Conservation (phyloP, 805 yeast species). For the Candida odintsovae region DNA sequence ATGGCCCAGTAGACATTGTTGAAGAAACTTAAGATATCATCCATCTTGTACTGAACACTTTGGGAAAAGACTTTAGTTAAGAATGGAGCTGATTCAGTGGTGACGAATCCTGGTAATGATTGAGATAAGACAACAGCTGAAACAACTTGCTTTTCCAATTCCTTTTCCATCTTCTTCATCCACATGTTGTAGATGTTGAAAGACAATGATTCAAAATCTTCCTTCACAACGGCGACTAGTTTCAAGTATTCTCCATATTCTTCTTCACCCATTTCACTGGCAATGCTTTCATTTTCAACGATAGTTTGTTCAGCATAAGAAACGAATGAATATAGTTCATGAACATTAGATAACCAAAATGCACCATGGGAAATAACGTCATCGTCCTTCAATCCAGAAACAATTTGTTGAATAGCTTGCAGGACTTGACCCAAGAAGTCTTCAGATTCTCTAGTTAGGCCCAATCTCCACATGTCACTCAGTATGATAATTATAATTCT, state of each 20-base stretch:
- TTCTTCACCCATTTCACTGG: constrained; percentile 79
- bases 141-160: constrained; percentile 82
- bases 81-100: constrained; percentile 75
- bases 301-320: constrained; percentile 92
- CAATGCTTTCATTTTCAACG: constrained; percentile 70
- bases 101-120: constrained; percentile 92
- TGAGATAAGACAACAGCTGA: constrained; percentile 95
- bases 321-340: constrained; percentile 91
- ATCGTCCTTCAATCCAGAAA: constrained; percentile 73
- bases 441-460: constrained; percentile 88
- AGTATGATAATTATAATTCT: constrained; percentile 87
- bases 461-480: constrained; percentile 98
- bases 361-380: constrained; percentile 90
- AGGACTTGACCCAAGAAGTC: constrained; percentile 84
- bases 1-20: constrained; percentile 89
- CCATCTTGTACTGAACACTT: constrained; percentile 80
- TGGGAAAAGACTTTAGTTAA: constrained; percentile 76
- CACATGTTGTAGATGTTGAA: constrained; percentile 94
- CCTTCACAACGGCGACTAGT: constrained; percentile 84
- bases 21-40: constrained; percentile 84
- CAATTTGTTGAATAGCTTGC: constrained; percentile 79
- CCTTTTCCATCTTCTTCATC: constrained; percentile 93
- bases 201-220: constrained; percentile 88
- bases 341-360: constrained; percentile 95
- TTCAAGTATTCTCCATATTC: constrained; percentile 88